phyloP scores from a whole-genome alignment of 2,329 filamentous ascomycete genomes.

The Neodidymelliopsis sp. region DNA sequence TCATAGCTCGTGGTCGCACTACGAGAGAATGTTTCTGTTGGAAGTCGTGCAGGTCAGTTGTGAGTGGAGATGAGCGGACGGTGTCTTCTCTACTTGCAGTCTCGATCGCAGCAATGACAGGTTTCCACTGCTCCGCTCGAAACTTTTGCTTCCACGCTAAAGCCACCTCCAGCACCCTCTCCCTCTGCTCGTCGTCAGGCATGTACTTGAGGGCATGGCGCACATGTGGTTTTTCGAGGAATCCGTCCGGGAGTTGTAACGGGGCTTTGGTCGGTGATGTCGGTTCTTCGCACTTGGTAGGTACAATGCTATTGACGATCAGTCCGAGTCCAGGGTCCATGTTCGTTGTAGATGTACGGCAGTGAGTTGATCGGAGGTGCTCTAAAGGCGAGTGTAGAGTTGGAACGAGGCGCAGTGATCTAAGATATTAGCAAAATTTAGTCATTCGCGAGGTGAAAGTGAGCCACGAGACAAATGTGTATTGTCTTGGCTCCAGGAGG shows the following conservation, averaged over 20 bases:
- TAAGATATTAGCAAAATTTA: not conserved
- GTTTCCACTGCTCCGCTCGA: conserved; percentile 13
- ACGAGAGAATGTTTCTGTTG: not conserved
- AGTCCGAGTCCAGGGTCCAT: conserved; percentile 13
- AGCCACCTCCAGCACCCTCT: conserved; percentile 13
- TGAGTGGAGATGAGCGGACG: not conserved
- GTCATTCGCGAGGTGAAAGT: conserved; percentile 15
- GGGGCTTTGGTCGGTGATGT: not conserved
- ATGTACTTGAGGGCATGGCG: conserved; percentile 25
- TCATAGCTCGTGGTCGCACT: conserved; percentile 5
- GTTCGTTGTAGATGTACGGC: not conserved
- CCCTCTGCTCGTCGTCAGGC: conserved; percentile 11
- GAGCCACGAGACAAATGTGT: not conserved
- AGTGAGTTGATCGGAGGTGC: no score
- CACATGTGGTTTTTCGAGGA: conserved; percentile 23
- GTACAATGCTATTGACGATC: conserved; percentile 1
- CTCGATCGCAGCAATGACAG: conserved; percentile 13
- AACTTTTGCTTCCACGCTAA: conserved; percentile 24
- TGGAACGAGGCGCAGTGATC: not conserved
- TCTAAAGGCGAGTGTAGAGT: no score
- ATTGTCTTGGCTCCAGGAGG: not conserved
- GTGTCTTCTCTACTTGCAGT: conserved; percentile 2
- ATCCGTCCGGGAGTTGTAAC: conserved; percentile 3
- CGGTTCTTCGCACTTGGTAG: not conserved
- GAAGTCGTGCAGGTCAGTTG: not conserved